Percentiles rank a stretch among this genome's conserved stretches.
Evolutionary conservation across 2,329 filamentous ascomycete species (phyloP).

Genomic region (Lachnellula arida): DNA sequence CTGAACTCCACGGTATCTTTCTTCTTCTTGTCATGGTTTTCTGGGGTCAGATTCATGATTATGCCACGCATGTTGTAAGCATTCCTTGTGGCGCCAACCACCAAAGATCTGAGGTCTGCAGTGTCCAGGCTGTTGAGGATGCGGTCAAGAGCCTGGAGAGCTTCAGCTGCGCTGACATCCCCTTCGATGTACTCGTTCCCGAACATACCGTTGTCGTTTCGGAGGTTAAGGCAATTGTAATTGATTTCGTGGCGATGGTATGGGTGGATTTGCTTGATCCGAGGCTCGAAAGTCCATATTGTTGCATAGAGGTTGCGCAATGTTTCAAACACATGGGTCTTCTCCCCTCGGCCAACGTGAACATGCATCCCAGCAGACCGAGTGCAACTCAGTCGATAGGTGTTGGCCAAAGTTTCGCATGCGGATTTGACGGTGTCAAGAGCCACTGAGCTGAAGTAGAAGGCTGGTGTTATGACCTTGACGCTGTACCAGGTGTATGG

Average conservation of each 20-base stretch:
- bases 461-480: background rate
- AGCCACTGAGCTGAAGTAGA: background rate
- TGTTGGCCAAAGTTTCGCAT: background rate
- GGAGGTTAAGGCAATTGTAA: background rate
- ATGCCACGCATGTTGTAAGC: background rate
- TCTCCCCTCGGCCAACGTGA: slow-evolving; percentile 28
- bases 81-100: background rate
- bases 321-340: slow-evolving; percentile 17
- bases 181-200: too few relatives aligned
- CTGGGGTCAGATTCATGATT: background rate
- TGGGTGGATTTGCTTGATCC: slow-evolving; percentile 25
- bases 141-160: background rate
- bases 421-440: background rate
- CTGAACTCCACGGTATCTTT: background rate
- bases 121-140: background rate
- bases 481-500: background rate
- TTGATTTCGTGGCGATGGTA: background rate
- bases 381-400: slow-evolving; percentile 20
- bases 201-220: background rate
- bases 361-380: slow-evolving; percentile 26
- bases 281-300: slow-evolving; percentile 25
- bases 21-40: background rate
- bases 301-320: slow-evolving; percentile 28
- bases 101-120: background rate
- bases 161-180: background rate